Evolutionary conservation across 371 early-diverging fungal species (phyloP), one percentile per base, ranked within the genome.

Genomic region (Mortierella sp.): DNA sequence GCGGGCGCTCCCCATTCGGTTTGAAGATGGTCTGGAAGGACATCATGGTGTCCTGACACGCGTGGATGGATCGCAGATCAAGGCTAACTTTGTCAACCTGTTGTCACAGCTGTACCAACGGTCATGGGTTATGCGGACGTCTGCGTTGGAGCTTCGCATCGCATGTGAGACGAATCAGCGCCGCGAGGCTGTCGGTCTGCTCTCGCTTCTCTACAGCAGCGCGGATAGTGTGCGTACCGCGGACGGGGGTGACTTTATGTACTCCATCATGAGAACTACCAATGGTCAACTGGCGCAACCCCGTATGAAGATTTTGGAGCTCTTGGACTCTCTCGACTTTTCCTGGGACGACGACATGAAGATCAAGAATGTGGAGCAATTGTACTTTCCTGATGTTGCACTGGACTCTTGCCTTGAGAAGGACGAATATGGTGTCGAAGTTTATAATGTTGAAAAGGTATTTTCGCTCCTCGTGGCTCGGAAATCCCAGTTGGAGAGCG

Each of bases 91-190:
- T 50, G 78, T 81, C 68, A 80, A 74, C 23, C 58, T 90, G 38
- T 58, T 83, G 30, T 88, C 94, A 5, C 89, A 90, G 67, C 82
- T 96, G 30, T 91, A 94, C 64, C 94, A 94, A 64, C 90, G 94
- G n/a, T 89, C 95, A 4, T 96, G 95, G 95, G 81, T 95, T 18
- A 84, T 96, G 81, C 86, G 92, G 50, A 80, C 89, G n/a, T 78
- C 94, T 16, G 95, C 96, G 0, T 72, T 97, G 27, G 97, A 95
- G 74, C 83, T 95, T 34, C 96, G 92, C 51, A 81, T 58, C 8
- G 70, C 73, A 0, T 72, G 69, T 43, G 71, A 80, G 30, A 59
- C 62, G 23, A 66, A 73, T 19, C 67, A 80, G 46, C 80, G 71
- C 28, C 68, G 70, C 2, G 72, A 80, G 48, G 74, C 79, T 7